Evolutionary conservation across 2,329 filamentous ascomycete species (phyloP).

Genomic region (Graphilbum fragrans): DNA sequence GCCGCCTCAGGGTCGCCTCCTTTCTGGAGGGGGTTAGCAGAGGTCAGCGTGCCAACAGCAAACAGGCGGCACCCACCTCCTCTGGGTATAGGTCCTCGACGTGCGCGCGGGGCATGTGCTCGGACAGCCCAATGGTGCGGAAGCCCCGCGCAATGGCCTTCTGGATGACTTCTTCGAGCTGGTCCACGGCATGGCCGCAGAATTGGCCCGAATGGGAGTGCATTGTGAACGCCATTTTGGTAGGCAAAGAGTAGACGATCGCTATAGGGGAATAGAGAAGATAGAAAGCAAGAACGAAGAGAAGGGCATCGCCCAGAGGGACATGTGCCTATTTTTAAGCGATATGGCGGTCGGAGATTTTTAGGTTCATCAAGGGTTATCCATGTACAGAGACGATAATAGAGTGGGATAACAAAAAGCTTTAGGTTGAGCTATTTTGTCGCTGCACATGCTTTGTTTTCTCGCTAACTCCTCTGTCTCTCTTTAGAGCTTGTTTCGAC

Average conservation of each 20-base stretch:
- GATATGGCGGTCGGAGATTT: too few relatives aligned
- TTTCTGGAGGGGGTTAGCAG: slow-evolving; percentile 22
- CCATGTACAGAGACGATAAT: too few relatives aligned
- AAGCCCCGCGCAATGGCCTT: slow-evolving; percentile 69
- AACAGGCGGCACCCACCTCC: slow-evolving; percentile 47
- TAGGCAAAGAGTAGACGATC: too few relatives aligned
- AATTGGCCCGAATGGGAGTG: slow-evolving; percentile 98
- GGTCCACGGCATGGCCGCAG: slow-evolving; percentile 80
- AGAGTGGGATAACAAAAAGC: too few relatives aligned
- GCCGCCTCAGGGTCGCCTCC: slow-evolving; percentile 34
- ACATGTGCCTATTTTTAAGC: too few relatives aligned
- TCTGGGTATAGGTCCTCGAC: slow-evolving; percentile 79
- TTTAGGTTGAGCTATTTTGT: too few relatives aligned
- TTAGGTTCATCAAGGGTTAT: too few relatives aligned
- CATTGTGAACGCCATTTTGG: slow-evolving; percentile 83
- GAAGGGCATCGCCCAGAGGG: too few relatives aligned
- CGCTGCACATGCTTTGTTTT: too few relatives aligned
- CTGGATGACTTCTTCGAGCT: slow-evolving; percentile 71
- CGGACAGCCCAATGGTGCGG: slow-evolving; percentile 75
- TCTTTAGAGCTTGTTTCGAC: neutral
- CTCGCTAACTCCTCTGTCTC: too few relatives aligned
- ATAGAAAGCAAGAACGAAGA: neutral
- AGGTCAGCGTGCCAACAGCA: neutral
- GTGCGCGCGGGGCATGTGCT: slow-evolving; percentile 81
- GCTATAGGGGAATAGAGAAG: too few relatives aligned